Base-by-base conservation (phyloP, 1,139 yeast species). In the Scheffersomyces parashehatae region DNA sequence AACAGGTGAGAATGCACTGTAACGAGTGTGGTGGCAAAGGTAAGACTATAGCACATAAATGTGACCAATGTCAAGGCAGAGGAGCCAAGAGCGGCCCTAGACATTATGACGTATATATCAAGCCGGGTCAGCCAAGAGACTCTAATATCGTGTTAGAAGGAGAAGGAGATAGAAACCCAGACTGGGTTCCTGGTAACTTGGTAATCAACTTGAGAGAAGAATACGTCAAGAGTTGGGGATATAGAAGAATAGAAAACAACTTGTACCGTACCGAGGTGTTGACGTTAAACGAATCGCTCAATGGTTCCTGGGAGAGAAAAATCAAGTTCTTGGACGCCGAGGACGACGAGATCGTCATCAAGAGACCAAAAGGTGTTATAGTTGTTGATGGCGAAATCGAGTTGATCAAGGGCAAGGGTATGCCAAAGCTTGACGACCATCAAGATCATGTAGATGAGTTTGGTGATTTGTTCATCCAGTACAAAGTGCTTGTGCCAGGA, bases 161-260 rank as follows among this genome's bases (percentile, higher is more conserved):
- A 3, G 93, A 89, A 62, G 93, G 95, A 5, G 96, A 91, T 59
- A 85, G 82, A 59, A 75, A 76, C 47, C 97, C 98, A 1, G 95
- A 88, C 42, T 75, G 82, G 73, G 77, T 76, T 11, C 81, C 96
- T 2, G 99, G 99, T 9, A 90, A 93, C 65, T 69, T 93, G 46
- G 64, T 79, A 38, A 72, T 90, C 15, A 74, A 71, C 36, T 61
- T 89, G 36, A 61, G 62, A 37, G 95, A 87, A 64, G 79, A 75
- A 45, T 62, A 73, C 13, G 54, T 54, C 10, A 70, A 71, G 29
- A 85, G 85, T 59, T 67, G 89, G 79, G 99, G 99, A 3, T 93
- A 85, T 69, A 78, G 97, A 62, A 79, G 99, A 54, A 77, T 89
- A 46, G 87, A 87, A 26, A 62, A 75, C 51, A 73, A 87, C 58